Evolutionary conservation across 306 rosid species (phyloP).

Genomic region (Heteromeles arbutifolia): DNA sequence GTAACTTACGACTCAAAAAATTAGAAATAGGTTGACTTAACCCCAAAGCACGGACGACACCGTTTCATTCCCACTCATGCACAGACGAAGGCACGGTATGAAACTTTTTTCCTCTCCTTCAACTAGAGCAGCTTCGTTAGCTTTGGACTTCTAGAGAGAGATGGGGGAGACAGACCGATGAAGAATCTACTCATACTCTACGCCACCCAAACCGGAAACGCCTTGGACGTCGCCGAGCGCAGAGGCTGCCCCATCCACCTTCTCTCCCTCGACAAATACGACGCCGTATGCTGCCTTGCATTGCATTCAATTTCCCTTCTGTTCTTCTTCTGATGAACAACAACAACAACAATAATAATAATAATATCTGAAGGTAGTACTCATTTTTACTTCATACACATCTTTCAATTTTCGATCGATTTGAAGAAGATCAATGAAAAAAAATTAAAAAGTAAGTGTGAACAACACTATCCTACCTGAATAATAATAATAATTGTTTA

Average conservation of each 20-base stretch:
- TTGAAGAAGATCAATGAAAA: too few species aligned
- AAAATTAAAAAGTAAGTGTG: too few species aligned
- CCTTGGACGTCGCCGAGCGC: slow-evolving; percentile 86
- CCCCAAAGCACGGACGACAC: too few species aligned
- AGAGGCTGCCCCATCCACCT: slow-evolving; percentile 48
- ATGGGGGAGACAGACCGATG: slow-evolving; percentile 32
- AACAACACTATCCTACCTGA: too few species aligned
- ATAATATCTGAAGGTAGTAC: too few species aligned
- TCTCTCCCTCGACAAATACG: slow-evolving; percentile 57
- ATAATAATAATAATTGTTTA: too few species aligned
- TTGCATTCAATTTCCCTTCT: background rate
- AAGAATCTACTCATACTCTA: slow-evolving; percentile 55
- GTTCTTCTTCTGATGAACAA: background rate
- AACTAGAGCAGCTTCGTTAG: background rate
- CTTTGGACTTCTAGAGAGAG: background rate
- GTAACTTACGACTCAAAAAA: too few species aligned
- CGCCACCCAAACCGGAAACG: slow-evolving; percentile 80
- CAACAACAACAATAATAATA: too few species aligned
- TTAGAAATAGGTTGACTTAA: too few species aligned
- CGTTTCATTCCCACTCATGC: too few species aligned
- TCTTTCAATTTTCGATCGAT: too few species aligned
- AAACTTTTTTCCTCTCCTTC: background rate
- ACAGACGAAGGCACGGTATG: background rate
- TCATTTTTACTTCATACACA: too few species aligned
- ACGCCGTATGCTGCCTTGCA: slow-evolving; percentile 36